Percentiles rank a stretch among this genome's conserved stretches.
These are phyloP conservation scores for Aspergillus oerlinghausenensis DNA, from an alignment of 2,329 filamentous ascomycete species.

Conservation along the genomic window DNA sequence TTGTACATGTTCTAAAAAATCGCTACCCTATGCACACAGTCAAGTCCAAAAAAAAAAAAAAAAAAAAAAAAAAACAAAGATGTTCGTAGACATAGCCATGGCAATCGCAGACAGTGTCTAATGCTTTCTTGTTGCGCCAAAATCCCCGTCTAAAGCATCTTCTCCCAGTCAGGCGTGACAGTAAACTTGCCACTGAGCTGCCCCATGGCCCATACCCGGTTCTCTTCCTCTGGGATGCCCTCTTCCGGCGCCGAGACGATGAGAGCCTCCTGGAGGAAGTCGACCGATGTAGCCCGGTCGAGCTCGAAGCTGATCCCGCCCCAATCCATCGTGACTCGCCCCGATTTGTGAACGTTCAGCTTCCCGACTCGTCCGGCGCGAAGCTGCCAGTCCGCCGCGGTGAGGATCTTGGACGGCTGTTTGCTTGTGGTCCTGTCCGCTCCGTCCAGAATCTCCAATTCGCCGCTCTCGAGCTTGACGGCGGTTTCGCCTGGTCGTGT, in stretches of 20 bases:
- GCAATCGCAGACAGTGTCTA: neutral
- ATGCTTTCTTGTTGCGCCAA: neutral
- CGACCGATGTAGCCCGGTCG: constrained; percentile 51
- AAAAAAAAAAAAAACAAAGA: neutral
- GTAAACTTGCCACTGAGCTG: constrained; percentile 63
- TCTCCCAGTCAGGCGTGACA: constrained; percentile 57
- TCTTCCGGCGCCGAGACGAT: constrained; percentile 29
- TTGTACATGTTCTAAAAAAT: neutral
- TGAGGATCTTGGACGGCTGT: constrained; percentile 31
- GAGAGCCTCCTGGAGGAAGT: constrained; percentile 59
- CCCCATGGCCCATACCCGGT: constrained; percentile 53
- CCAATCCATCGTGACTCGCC: constrained; percentile 59
- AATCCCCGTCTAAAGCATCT: constrained; percentile 37
- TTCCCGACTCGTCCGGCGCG: constrained; percentile 56
- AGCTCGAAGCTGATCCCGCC: constrained; percentile 57
- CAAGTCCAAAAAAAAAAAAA: neutral
- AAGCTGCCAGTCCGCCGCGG: constrained; percentile 39
- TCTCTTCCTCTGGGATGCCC: constrained; percentile 27
- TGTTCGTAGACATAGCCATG: neutral
- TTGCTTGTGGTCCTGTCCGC: constrained; percentile 9
- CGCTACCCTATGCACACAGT: neutral
- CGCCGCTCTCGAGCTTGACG: constrained; percentile 30
- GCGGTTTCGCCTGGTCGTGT: constrained; percentile 12
- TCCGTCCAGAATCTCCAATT: constrained; percentile 24
- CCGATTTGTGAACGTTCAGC: constrained; percentile 57